Evolutionary conservation across 441 rosid genomes (phyloP).

Genomic region (Arabidopsis lyrata): DNA sequence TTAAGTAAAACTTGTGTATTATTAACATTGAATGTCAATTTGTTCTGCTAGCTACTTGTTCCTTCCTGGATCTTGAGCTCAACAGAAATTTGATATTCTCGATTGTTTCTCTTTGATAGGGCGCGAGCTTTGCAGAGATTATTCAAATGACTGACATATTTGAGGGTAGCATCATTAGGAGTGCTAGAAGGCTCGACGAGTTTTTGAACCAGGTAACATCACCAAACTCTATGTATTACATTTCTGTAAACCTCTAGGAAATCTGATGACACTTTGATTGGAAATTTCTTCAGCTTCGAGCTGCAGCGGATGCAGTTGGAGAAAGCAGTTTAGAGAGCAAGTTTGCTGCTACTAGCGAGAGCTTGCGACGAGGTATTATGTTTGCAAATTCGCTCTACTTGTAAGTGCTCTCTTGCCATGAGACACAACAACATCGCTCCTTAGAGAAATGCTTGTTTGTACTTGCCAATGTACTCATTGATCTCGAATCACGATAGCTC

Average conservation of each 20-base stretch:
- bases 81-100: slow-evolving; percentile 30
- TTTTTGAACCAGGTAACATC: slow-evolving; percentile 91
- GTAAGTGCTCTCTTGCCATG: slow-evolving; percentile 40
- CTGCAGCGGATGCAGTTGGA: slow-evolving; percentile 96
- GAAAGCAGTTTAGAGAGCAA: slow-evolving; percentile 75
- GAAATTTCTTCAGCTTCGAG: slow-evolving; percentile 61
- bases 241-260: slow-evolving; percentile 7
- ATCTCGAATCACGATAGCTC: slow-evolving; percentile 18
- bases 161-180: slow-evolving; percentile 95
- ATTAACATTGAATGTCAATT: background rate
- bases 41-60: background rate
- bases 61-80: slow-evolving; percentile 21
- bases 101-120: slow-evolving; percentile 52
- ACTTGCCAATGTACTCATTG: slow-evolving; percentile 18
- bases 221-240: slow-evolving; percentile 19
- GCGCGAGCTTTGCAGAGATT: slow-evolving; percentile 89
- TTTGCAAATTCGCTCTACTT: slow-evolving; percentile 96
- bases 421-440: slow-evolving; percentile 10
- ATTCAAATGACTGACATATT: slow-evolving; percentile 97
- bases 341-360: slow-evolving; percentile 89
- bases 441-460: slow-evolving; percentile 32
- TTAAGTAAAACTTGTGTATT: background rate
- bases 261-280: slow-evolving; percentile 24
- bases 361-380: slow-evolving; percentile 94
- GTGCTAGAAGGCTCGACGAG: slow-evolving; percentile 94